phyloP scores from a whole-genome alignment of 2,329 filamentous ascomycete genomes.

The Colletotrichum sp. region DNA sequence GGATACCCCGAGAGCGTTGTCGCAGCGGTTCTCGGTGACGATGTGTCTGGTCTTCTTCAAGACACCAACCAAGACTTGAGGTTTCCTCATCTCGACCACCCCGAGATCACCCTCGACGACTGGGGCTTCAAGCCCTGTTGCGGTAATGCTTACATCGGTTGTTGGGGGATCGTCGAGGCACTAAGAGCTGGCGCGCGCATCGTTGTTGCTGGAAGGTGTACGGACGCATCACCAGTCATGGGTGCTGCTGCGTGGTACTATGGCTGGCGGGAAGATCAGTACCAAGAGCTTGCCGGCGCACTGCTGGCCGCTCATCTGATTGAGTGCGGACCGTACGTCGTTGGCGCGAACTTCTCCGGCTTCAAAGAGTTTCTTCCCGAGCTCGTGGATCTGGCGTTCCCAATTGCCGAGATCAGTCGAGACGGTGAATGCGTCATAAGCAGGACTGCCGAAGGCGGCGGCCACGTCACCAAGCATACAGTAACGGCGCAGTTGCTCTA shows the following conservation, averaged over 20 bases:
- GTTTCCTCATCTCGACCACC: slow-evolving; percentile 33
- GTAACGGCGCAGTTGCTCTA: slow-evolving; percentile 55
- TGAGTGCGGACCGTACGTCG: slow-evolving; percentile 56
- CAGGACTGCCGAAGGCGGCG: slow-evolving; percentile 31
- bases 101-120: slow-evolving; percentile 27
- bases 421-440: slow-evolving; percentile 51
- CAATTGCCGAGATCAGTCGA: slow-evolving; percentile 52
- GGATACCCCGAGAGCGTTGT: slow-evolving; percentile 8
- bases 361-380: slow-evolving; percentile 33
- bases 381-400: slow-evolving; percentile 44
- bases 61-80: background rate
- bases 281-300: slow-evolving; percentile 50
- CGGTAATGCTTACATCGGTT: slow-evolving; percentile 56
- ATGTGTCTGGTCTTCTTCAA: slow-evolving; percentile 5
- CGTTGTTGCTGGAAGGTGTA: slow-evolving; percentile 46
- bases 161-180: slow-evolving; percentile 43
- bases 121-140: slow-evolving; percentile 30
- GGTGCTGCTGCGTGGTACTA: slow-evolving; percentile 59
- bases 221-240: slow-evolving; percentile 53
- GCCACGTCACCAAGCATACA: slow-evolving; percentile 36
- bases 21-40: background rate
- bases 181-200: slow-evolving; percentile 45
- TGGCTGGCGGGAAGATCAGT: slow-evolving; percentile 47
- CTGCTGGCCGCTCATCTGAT: slow-evolving; percentile 55
- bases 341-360: slow-evolving; percentile 57